Base-by-base conservation (phyloP, 2,329 filamentous ascomycete genomes). In the Kalaharituber pfeilii region DNA sequence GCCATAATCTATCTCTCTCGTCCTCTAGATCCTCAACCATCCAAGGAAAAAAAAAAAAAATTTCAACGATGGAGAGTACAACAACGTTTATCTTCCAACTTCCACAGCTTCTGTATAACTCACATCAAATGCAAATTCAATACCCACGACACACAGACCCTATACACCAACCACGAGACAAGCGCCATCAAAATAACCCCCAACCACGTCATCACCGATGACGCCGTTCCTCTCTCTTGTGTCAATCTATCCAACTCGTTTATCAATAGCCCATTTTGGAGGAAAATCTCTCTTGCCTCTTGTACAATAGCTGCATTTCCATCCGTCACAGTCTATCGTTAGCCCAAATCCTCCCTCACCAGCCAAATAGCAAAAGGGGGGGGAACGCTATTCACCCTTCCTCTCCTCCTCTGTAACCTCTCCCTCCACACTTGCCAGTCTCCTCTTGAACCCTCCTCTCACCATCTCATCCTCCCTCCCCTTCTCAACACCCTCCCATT, bases 231-330 rank as follows among this genome's bases (percentile, higher is more conserved):
- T 18, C 8, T 13, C 42, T 47, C 42, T 22, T 13, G 15, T 22
- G n/a, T 47, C 5, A 47, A 47, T 5, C 18, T 47, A 26, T 61
- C 59, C 6, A 61, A 56, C 11, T 61, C 59, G 6, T 53, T 42
- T 13, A 61, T 57, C 13, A 61, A 33, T 3, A 49, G 36, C 15
- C 36, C 29, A 39, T 61, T 60, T 22, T 57, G 52, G 15, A 39
- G 25, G 49, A 55, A 61, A n/a, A 61, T 58, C 11, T 25, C n/a
- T 18, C 54, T 50, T 8, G 59, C 54, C 47, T 61, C 59, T 50
- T 58, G 22, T 18, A 60, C 51, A 24, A 61, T 58, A 4, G 56
- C 56, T 54, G n/a, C 20, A 53, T 9, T 9, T 18, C n/a, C n/a
- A n/a, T n/a, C n/a, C n/a, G n/a, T n/a, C n/a, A n/a, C n/a, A n/a